phyloP scores from a whole-genome alignment of 768 basidiomycete genomes.

The Leccinum obscurum region DNA sequence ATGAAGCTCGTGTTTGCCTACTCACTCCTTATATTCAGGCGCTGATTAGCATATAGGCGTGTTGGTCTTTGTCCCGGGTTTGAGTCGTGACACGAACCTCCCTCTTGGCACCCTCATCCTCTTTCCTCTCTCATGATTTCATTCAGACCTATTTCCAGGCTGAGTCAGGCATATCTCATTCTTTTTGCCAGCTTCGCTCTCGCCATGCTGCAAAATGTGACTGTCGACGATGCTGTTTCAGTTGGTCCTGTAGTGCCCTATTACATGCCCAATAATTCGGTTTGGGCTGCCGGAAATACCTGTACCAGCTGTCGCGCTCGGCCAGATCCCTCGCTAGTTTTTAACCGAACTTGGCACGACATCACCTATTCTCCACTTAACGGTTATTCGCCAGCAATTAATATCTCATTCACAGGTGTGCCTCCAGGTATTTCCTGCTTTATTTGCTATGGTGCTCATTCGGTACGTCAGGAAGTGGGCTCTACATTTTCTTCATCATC shows the following conservation, averaged over 20 bases:
- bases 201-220: slow-evolving; percentile 14
- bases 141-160: neutral
- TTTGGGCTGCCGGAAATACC: slow-evolving; percentile 8
- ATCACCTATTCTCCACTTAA: neutral
- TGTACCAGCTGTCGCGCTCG: neutral
- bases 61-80: too few relatives aligned
- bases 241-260: slow-evolving; percentile 8
- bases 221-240: slow-evolving; percentile 16
- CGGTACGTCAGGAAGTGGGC: slow-evolving; percentile 5
- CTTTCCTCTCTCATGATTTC: neutral
- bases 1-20: too few relatives aligned
- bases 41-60: too few relatives aligned
- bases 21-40: too few relatives aligned
- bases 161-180: neutral
- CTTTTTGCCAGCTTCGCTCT: neutral
- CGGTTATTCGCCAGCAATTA: neutral
- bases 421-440: neutral
- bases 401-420: slow-evolving; percentile 17
- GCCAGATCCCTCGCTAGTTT: slow-evolving; percentile 2
- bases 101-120: neutral
- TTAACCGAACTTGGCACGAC: slow-evolving; percentile 23
- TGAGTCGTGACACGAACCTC: neutral
- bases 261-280: slow-evolving; percentile 7
- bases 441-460: neutral
- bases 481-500: slow-evolving; percentile 23